Base-by-base conservation (phyloP, 805 yeast genomes). In the Spathaspora passalidarum region DNA sequence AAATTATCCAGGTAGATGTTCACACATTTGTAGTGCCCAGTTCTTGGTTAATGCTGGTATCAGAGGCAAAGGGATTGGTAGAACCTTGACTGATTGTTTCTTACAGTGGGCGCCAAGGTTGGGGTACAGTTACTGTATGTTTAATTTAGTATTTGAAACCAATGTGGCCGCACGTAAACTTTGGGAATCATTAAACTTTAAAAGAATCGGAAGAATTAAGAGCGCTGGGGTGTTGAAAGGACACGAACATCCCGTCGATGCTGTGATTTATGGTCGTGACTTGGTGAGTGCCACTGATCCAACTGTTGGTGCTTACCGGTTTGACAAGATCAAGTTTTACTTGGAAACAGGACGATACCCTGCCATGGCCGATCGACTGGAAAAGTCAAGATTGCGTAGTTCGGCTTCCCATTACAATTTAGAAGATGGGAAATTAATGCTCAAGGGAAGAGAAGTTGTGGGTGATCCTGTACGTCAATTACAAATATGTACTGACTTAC, bases 31-130 rank as follows among this genome's bases (percentile, higher is more conserved):
- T 56, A 87, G 96, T 0, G 96, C 88, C 1, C 84, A 85, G 17
- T 86, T 92, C 55, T 68, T 92, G 29, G 98, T 92, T 2, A 90
- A 92, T 63, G 94, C 96, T 3, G 96, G 96, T 52, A 88, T 88
- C 54, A 72, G 99, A 56, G 90, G 92, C 20, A 88, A 86, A 61
- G 96, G 97, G 4, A 88, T 94, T 21, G 99, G 98, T 4, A 73
- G 84, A 45, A 86, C 94, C 0, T 63, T 94, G 50, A 83, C 87
- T 14, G 96, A 89, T 56, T 85, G 95, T 55, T 88, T 81, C 55
- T 62, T 91, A 19, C 88, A 85, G 49, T 94, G 98, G 98, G 89
- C 97, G 1, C 92, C 92, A 11, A 74, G 82, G 50, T 70, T 94
- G 35, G 97, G 97, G 3, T 92, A 87, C 64, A 86, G 92, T 0